These are phyloP conservation scores for Alternaria tenuissima DNA, from an alignment of 2,329 filamentous ascomycete species.

Conservation along the genomic window DNA sequence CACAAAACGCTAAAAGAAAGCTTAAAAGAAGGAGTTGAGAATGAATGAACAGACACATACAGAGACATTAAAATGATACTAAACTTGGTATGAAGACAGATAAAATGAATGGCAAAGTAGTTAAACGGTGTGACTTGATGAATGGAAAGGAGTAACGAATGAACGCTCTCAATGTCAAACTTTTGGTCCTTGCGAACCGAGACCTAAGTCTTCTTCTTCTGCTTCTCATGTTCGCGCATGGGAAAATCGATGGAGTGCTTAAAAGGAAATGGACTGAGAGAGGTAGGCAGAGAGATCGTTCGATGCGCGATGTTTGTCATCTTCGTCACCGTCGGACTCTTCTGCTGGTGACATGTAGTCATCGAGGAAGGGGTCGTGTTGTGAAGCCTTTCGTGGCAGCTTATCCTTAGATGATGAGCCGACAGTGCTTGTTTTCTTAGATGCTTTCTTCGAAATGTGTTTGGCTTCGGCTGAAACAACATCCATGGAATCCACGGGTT, in stretches of 20 bases:
- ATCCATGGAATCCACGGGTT: conserved; percentile 20
- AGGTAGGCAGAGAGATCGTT: conserved; percentile 21
- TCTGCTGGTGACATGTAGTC: conserved; percentile 13
- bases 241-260: conserved; percentile 12
- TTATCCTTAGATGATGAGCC: background rate
- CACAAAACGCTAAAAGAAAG: background rate
- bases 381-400: background rate
- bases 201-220: conserved; percentile 1
- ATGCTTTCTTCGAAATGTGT: background rate
- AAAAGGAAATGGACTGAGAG: conserved; percentile 25
- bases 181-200: conserved; percentile 21
- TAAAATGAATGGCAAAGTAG: background rate
- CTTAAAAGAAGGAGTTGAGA: conserved; percentile 5
- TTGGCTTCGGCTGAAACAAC: conserved; percentile 1
- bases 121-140: background rate
- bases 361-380: conserved; percentile 8
- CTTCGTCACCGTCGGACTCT: conserved; percentile 13
- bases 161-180: conserved; percentile 10
- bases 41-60: background rate
- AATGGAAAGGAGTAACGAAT: background rate
- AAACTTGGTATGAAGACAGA: conserved; percentile 2
- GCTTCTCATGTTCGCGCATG: conserved; percentile 12
- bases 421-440: background rate
- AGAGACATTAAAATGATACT: conserved; percentile 1
- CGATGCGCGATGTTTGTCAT: conserved; percentile 6